Conservation (phyloP, 306 rosid species). For the Canavalia ensiformis region DNA sequence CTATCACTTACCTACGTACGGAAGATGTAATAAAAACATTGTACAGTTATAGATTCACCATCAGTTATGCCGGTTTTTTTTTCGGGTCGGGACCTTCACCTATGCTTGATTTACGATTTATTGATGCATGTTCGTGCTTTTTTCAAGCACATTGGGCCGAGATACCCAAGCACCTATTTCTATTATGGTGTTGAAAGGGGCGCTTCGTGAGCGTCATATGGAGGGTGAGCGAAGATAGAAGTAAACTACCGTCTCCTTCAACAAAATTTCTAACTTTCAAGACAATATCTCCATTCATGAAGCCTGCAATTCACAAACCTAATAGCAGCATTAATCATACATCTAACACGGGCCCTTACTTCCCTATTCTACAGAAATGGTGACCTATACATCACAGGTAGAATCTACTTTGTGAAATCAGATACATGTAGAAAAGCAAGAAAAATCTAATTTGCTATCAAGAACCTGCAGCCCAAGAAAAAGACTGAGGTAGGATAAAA, state of each 20-base stretch:
- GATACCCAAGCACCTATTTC: not conserved
- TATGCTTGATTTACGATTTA: not conserved
- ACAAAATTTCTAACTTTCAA: constrained; percentile 38
- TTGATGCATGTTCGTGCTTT: not conserved
- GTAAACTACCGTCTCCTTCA: constrained; percentile 23
- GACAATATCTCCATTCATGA: constrained; percentile 40
- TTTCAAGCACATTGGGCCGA: not conserved
- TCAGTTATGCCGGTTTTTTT: not conserved
- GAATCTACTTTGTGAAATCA: constrained; percentile 49
- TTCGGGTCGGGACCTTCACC: not conserved
- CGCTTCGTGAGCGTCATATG: not conserved
- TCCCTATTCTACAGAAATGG: constrained; percentile 53
- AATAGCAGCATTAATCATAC: constrained; percentile 47
- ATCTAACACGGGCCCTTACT: constrained; percentile 41
- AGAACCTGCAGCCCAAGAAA: constrained; percentile 38
- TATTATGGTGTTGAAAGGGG: not conserved
- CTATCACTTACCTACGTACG: not conserved
- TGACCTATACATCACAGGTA: constrained; percentile 50
- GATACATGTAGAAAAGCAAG: constrained; percentile 34
- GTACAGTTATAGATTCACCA: not conserved
- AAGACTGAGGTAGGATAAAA: not conserved
- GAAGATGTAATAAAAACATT: not conserved
- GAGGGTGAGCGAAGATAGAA: constrained; percentile 10
- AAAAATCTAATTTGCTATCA: constrained; percentile 31
- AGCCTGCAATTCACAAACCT: constrained; percentile 45